These are phyloP conservation scores for Ilyonectria mors-panacis DNA, from an alignment of 2,329 filamentous ascomycete genomes.

Conservation along the genomic window DNA sequence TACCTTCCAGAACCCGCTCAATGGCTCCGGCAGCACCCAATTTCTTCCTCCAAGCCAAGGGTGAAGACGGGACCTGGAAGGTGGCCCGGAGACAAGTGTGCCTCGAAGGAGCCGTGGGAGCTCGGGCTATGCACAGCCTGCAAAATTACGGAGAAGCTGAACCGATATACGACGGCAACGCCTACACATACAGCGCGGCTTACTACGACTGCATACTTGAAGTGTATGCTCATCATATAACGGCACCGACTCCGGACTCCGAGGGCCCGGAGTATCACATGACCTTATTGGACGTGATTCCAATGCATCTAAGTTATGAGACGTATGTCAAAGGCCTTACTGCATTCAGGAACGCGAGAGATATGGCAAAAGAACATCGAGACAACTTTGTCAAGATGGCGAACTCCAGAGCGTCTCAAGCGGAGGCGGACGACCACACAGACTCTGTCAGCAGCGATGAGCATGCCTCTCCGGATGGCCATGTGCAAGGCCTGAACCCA, in stretches of 20 bases:
- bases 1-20: conserved; percentile 41
- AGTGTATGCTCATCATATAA: conserved; percentile 56
- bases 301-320: conserved; percentile 46
- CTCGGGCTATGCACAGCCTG: conserved; percentile 55
- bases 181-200: conserved; percentile 56
- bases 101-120: conserved; percentile 55
- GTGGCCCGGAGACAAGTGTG: conserved; percentile 54
- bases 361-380: conserved; percentile 41
- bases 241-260: conserved; percentile 49
- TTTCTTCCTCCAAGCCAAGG: conserved; percentile 59
- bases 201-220: conserved; percentile 52
- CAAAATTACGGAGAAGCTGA: conserved; percentile 52
- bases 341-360: conserved; percentile 56
- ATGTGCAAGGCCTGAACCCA: no score
- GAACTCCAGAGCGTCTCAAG: conserved; percentile 37
- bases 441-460: no score
- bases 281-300: conserved; percentile 51
- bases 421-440: no score
- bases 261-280: conserved; percentile 58
- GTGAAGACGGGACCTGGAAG: conserved; percentile 47
- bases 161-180: conserved; percentile 54
- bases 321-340: conserved; percentile 53
- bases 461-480: no score
- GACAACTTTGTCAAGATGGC: conserved; percentile 52
- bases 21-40: conserved; percentile 54